Evolutionary conservation across 495 filamentous ascomycete species (phyloP), one percentile per base, ranked within the genome.

Genomic region (Lasiosphaeria ovina): DNA sequence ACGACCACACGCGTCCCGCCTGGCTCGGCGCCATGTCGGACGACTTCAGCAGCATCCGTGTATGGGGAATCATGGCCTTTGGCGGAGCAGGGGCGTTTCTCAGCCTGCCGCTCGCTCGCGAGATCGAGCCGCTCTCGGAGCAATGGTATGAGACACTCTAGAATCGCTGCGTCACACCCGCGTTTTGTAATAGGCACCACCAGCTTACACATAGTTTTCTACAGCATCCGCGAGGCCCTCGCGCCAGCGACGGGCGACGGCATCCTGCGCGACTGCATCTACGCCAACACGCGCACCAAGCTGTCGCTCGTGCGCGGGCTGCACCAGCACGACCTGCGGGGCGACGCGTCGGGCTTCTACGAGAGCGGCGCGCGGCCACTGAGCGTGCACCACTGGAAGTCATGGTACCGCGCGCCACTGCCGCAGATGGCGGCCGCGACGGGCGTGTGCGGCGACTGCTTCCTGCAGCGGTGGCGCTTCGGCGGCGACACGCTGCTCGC

Each of bases 71-170:
- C 66, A 85, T 87, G 74, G 86, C 85, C 12, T 89, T 83, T 65
- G 87, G 87, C 59, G 87, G 87, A 60, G 87, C 85, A 16, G 88
- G 88, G 64, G 77, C 87, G 24, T 89, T 89, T 62, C 72, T 91
- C 35, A 85, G 82, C 14, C 72, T 80, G 50, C 81, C 87, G 8
- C 76, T 90, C 10, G 80, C 85, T 6, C 73, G 76, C 17, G 69
- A 81, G 48, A 69, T 89, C 17, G 76, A 76, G 32, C 69, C 76
- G n/a, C 74, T 82, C 57, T 78, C 82, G 58, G 79, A 82, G 16
- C 67, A 77, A 42, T 88, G 86, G 24, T 24, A 24, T 24, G 24
- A 24, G 24, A 24, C 2, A 24, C 24, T 2, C 24, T 2, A 24
- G 24, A 24, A 24, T 0, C 1, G 24, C 2, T 24, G 24, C 24